A percentile compares a stretch with the other conserved stretches of the same genome.
Conservation (phyloP, 495 filamentous ascomycete genomes). For the Echria macrotheca region DNA sequence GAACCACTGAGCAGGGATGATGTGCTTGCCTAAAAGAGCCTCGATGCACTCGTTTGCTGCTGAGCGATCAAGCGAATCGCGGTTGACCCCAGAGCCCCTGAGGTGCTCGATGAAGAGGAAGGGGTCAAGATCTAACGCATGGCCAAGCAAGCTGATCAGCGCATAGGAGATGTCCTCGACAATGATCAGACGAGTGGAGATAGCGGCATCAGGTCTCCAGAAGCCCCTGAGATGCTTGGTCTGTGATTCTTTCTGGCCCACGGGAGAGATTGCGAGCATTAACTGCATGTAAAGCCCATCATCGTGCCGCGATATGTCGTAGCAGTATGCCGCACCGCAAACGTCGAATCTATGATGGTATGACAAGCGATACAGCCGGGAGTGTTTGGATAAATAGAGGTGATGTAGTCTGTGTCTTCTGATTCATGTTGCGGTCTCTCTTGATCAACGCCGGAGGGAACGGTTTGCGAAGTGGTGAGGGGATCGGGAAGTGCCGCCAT, state of each 20-base stretch:
- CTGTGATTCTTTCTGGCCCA: background rate
- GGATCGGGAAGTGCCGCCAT: too few species aligned
- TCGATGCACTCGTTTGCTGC: background rate
- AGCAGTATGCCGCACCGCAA: background rate
- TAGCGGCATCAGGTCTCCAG: background rate
- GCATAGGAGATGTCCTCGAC: background rate
- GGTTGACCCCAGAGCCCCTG: constrained; percentile 1
- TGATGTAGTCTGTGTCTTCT: too few species aligned
- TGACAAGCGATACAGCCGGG: background rate
- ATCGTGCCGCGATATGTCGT: background rate
- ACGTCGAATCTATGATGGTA: background rate
- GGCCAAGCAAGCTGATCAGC: background rate
- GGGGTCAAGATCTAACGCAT: background rate
- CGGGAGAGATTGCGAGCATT: background rate
- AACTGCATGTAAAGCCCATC: background rate
- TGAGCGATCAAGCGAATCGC: background rate
- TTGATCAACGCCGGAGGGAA: too few species aligned
- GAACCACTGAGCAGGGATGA: constrained; percentile 2
- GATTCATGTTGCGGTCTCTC: too few species aligned
- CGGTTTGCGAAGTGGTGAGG: too few species aligned
- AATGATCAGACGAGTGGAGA: background rate
- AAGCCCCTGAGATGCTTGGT: background rate
- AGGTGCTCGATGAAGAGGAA: constrained; percentile 3
- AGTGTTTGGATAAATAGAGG: too few species aligned
- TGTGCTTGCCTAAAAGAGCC: background rate